Conservation (phyloP, 257 asterid species). For the Plantago major region DNA sequence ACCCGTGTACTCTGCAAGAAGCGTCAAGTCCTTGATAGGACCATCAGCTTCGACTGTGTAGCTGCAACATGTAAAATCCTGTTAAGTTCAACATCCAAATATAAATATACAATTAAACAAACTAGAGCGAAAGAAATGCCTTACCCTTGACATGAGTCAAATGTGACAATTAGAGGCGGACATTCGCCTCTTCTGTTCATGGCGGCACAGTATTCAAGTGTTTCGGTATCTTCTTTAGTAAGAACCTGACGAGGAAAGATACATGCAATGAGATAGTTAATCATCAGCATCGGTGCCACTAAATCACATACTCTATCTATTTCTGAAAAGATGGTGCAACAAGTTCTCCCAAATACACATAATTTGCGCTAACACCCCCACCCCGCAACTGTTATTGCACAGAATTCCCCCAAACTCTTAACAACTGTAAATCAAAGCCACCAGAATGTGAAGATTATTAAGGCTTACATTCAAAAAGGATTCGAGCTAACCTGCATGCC, state of each 20-base stretch:
- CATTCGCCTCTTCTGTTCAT: slow-evolving; percentile 66
- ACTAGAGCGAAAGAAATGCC: neutral
- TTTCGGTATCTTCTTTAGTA: slow-evolving; percentile 60
- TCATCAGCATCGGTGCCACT: neutral
- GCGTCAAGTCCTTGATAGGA: slow-evolving; percentile 77
- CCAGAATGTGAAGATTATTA: neutral
- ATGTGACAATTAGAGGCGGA: slow-evolving; percentile 71
- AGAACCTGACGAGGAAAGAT: slow-evolving; percentile 45
- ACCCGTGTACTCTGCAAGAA: slow-evolving; percentile 73
- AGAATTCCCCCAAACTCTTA: no score
- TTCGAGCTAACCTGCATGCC: slow-evolving; percentile 77
- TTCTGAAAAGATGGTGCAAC: neutral
- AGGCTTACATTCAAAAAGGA: slow-evolving; percentile 5
- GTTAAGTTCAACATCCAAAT: slow-evolving; percentile 10
- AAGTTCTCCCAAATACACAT: no score
- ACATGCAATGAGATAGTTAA: neutral
- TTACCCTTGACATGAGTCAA: slow-evolving; percentile 83
- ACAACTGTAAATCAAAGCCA: no score
- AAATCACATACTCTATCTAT: neutral
- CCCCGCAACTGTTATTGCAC: no score
- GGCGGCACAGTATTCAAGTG: slow-evolving; percentile 44
- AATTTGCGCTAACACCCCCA: no score
- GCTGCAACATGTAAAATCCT: slow-evolving; percentile 36
- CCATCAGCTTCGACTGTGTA: slow-evolving; percentile 88
- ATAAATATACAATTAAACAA: neutral